Base-by-base conservation (phyloP, 768 basidiomycete species). In the Mycena venus region DNA sequence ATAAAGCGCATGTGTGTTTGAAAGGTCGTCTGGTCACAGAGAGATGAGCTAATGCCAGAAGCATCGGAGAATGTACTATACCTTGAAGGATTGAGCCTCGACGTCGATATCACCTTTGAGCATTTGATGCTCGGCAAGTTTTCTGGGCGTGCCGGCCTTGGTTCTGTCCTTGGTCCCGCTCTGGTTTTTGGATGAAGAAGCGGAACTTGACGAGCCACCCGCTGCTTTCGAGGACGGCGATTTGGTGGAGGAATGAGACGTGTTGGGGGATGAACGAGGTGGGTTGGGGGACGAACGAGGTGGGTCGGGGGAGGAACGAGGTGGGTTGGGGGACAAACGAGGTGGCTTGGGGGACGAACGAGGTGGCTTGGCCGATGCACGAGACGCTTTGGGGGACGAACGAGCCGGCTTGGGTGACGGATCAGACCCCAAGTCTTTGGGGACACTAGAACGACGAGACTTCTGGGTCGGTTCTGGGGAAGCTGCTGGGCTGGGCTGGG, bases 41-140 rank as follows among this genome's bases (percentile, higher is more conserved):
- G 12, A 38, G 15, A 53, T 61, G 31, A 70, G 60, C n/a, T 15
- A n/a, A 25, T 42, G 56, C 2, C 23, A 23, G 40, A 44, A 40
- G 15, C 10, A 34, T 42, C 21, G 11, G 8, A 29, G 63, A 23
- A 44, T 53, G 17, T 65, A 44, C 62, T 31, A 11, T 62, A 61
- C 69, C 69, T 70, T 70, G 59, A 70, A 34, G 0, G 36, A 4
- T n/a, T 47, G 6, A 36, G 51, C 63, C 11, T 42, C n/a, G 5
- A 11, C 1, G 15, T 32, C 40, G n/a, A 65, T 55, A 4, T 63
- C 53, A 38, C 32, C n/a, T 9, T 36, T 29, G 49, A 63, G 21
- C 55, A 72, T 72, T 55, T 72, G 70, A 36, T 72, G 63, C 61
- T 72, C 62, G 32, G 49, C 70, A 5, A n/a, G 38, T 25, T 58